phyloP scores from a whole-genome alignment of 2,329 filamentous ascomycete genomes.

The Lachnellula willkommii region DNA sequence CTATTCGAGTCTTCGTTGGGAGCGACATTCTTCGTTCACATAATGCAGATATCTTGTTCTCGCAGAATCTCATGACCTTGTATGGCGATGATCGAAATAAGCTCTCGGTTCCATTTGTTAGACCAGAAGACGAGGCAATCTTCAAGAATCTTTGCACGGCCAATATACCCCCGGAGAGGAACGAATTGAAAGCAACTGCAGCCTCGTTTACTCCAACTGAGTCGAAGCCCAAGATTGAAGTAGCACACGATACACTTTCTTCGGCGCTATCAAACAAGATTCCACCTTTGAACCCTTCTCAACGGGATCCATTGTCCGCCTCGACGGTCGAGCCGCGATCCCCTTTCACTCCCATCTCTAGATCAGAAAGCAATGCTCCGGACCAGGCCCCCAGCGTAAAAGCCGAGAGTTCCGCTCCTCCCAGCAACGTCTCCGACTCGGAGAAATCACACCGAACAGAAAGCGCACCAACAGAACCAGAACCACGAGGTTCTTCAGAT shows the following conservation, averaged over 20 bases:
- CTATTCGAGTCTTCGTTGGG: slow-evolving; percentile 81
- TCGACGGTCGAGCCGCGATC: slow-evolving; percentile 15
- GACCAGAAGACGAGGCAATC: slow-evolving; percentile 76
- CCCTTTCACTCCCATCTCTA: slow-evolving; percentile 12
- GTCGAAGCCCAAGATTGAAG: slow-evolving; percentile 20
- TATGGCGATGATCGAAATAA: slow-evolving; percentile 84
- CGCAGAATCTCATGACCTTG: slow-evolving; percentile 81
- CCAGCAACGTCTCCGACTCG: slow-evolving; percentile 15
- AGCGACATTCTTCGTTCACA: slow-evolving; percentile 82
- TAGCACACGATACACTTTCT: slow-evolving; percentile 9
- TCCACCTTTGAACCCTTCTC: slow-evolving; percentile 5
- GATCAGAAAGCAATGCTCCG: slow-evolving; percentile 7
- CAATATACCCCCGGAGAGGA: slow-evolving; percentile 48
- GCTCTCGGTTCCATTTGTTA: slow-evolving; percentile 83
- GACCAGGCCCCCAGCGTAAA: slow-evolving; percentile 18
- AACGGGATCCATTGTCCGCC: slow-evolving; percentile 4
- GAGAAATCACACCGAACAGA: slow-evolving; percentile 16
- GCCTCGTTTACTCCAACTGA: slow-evolving; percentile 29
- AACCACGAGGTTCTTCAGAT: slow-evolving; percentile 12
- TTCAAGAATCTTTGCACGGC: slow-evolving; percentile 74
- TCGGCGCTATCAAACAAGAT: slow-evolving; percentile 7
- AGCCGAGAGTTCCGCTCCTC: slow-evolving; percentile 5
- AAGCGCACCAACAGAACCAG: slow-evolving; percentile 5
- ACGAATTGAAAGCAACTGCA: slow-evolving; percentile 47
- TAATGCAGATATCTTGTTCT: slow-evolving; percentile 87